These are phyloP conservation scores for Knoxdaviesia proteae DNA, from an alignment of 2,329 filamentous ascomycete species.

Conservation along the genomic window DNA sequence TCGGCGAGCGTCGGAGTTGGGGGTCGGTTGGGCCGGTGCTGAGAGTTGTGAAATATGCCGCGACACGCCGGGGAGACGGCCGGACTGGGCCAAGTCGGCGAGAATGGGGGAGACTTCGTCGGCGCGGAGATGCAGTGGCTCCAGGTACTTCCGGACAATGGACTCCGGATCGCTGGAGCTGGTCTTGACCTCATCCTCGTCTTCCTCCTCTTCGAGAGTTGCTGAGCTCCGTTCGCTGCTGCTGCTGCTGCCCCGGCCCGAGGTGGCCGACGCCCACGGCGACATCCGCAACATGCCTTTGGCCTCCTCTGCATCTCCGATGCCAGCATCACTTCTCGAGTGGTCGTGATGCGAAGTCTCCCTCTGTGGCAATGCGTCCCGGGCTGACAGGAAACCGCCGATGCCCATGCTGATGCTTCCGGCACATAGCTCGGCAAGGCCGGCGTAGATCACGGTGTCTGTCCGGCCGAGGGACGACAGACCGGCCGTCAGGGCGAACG, in stretches of 20 bases:
- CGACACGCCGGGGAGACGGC: slow-evolving; percentile 10
- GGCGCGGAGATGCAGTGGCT: slow-evolving; percentile 11
- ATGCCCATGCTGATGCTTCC: slow-evolving; percentile 57
- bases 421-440: slow-evolving; percentile 48
- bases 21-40: not conserved
- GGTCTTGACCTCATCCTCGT: not conserved
- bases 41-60: slow-evolving; percentile 4
- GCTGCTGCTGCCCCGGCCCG: not conserved
- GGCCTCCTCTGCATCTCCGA: not conserved
- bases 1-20: slow-evolving; percentile 2
- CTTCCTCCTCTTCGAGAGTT: slow-evolving; percentile 3
- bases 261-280: not conserved
- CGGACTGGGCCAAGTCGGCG: slow-evolving; percentile 10
- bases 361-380: slow-evolving; percentile 11
- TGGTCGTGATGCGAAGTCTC: not conserved
- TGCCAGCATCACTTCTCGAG: not conserved
- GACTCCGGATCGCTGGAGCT: slow-evolving; percentile 4
- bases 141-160: slow-evolving; percentile 13
- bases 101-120: slow-evolving; percentile 9
- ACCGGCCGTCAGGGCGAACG: slow-evolving; percentile 54
- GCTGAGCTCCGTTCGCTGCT: slow-evolving; percentile 2
- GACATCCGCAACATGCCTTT: not conserved
- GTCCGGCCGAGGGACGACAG: slow-evolving; percentile 39
- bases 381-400: slow-evolving; percentile 45
- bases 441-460: slow-evolving; percentile 44